Conservation (phyloP, 495 filamentous ascomycete species). For the Penicillium paradoxum region DNA sequence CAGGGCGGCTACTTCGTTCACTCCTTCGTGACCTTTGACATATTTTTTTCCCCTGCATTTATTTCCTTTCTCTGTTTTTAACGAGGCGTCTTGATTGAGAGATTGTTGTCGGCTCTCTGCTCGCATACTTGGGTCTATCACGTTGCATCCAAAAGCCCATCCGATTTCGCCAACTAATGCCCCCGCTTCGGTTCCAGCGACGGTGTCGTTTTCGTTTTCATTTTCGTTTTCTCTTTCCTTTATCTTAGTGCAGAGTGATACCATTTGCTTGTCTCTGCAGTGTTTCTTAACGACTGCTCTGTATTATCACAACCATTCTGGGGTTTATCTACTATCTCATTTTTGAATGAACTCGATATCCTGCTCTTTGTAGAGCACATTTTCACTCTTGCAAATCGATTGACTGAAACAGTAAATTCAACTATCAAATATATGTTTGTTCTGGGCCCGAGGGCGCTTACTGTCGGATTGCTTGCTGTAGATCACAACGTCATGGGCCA, state of each 20-base stretch:
- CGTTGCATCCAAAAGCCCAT: slow-evolving; percentile 29
- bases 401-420: neutral
- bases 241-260: slow-evolving; percentile 36
- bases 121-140: slow-evolving; percentile 20
- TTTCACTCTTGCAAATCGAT: neutral
- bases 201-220: slow-evolving; percentile 16
- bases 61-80: slow-evolving; percentile 12
- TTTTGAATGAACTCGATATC: slow-evolving; percentile 9
- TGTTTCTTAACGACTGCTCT: slow-evolving; percentile 25
- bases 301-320: slow-evolving; percentile 21
- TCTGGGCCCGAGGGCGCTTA: neutral
- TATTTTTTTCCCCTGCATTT: slow-evolving; percentile 19
- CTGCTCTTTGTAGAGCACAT: slow-evolving; percentile 2
- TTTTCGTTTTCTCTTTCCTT: slow-evolving; percentile 9
- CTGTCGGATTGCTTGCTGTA: neutral
- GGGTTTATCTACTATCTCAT: slow-evolving; percentile 4
- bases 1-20: slow-evolving; percentile 20
- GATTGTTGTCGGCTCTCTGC: slow-evolving; percentile 17
- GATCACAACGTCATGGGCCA: neutral
- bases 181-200: slow-evolving; percentile 18
- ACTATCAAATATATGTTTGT: neutral
- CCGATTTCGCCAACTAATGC: slow-evolving; percentile 19
- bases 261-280: slow-evolving; percentile 31
- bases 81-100: slow-evolving; percentile 30
- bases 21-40: slow-evolving; percentile 12